phyloP scores from a whole-genome alignment of 2,329 filamentous ascomycete genomes.

The Blastomyces percursus region DNA sequence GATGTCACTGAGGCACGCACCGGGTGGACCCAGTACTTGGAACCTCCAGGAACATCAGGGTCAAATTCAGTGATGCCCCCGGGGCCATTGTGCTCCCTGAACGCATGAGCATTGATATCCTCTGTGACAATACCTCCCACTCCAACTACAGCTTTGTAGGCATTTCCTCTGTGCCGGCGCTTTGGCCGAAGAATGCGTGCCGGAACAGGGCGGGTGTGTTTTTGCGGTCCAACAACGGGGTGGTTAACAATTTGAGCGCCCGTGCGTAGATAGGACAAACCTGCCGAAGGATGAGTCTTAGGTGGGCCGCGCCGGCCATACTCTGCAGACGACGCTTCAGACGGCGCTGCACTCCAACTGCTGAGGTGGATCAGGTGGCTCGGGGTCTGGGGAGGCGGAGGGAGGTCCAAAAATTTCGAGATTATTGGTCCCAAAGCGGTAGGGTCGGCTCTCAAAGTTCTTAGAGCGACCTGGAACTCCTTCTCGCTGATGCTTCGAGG shows the following conservation, averaged over 20 bases:
- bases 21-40: constrained; percentile 43
- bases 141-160: constrained; percentile 28
- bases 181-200: constrained; percentile 47
- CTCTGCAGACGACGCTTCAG: constrained; percentile 28
- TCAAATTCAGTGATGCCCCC: constrained; percentile 36
- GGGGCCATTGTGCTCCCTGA: constrained; percentile 25
- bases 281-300: constrained; percentile 54
- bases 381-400: constrained; percentile 34
- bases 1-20: constrained; percentile 37
- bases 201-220: constrained; percentile 40
- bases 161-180: constrained; percentile 24
- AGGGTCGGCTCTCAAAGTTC: constrained; percentile 33
- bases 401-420: constrained; percentile 46
- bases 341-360: constrained; percentile 28
- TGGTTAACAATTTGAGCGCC: constrained; percentile 48
- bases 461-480: constrained; percentile 38
- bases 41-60: constrained; percentile 38
- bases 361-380: constrained; percentile 24
- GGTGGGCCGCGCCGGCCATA: constrained; percentile 42
- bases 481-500: constrained; percentile 31
- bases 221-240: constrained; percentile 50
- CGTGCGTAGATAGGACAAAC: constrained; percentile 50
- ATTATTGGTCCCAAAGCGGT: constrained; percentile 43
- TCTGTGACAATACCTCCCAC: constrained; percentile 34
- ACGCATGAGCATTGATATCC: constrained; percentile 27